A percentile compares a stretch with the other conserved stretches of the same genome.
Evolutionary conservation across 2,329 filamentous ascomycete species (phyloP).

Genomic region (Hymenoscyphus fructigenus): DNA sequence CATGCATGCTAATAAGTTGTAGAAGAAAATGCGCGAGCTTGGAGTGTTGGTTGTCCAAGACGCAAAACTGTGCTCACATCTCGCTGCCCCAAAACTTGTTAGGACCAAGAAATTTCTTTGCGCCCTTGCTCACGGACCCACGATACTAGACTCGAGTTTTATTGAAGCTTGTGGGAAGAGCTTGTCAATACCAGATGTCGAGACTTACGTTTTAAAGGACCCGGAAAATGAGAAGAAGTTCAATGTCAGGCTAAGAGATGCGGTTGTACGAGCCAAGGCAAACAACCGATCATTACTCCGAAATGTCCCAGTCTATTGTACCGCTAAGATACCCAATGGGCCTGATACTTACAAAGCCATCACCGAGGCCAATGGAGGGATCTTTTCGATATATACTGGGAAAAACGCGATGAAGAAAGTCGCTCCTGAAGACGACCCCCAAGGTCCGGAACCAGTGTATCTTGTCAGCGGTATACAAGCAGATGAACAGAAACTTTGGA

Average conservation of each 20-base stretch:
- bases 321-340: conserved; percentile 76
- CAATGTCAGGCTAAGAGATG: conserved; percentile 66
- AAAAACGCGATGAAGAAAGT: conserved; percentile 66
- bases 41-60: conserved; percentile 81
- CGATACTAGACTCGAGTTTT: conserved; percentile 74
- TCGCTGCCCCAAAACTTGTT: conserved; percentile 83
- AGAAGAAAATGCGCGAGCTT: conserved; percentile 79
- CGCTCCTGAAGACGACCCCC: conserved; percentile 57
- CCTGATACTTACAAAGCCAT: conserved; percentile 82
- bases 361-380: conserved; percentile 83
- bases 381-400: conserved; percentile 74
- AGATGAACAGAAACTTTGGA: conserved; percentile 74
- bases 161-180: conserved; percentile 74
- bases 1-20: conserved; percentile 23
- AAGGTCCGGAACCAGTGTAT: conserved; percentile 72
- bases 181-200: conserved; percentile 61
- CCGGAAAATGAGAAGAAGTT: conserved; percentile 69
- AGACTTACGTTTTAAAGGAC: conserved; percentile 70
- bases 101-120: conserved; percentile 93
- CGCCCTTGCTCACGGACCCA: conserved; percentile 77
- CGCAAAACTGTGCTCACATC: conserved; percentile 73
- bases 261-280: conserved; percentile 67
- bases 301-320: conserved; percentile 80
- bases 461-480: conserved; percentile 69
- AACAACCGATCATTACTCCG: conserved; percentile 76